A percentile compares a stretch with the other conserved stretches of the same genome.
These are phyloP conservation scores for Psilocybe tampanensis DNA, from an alignment of 768 basidiomycete species.

Conservation along the genomic window DNA sequence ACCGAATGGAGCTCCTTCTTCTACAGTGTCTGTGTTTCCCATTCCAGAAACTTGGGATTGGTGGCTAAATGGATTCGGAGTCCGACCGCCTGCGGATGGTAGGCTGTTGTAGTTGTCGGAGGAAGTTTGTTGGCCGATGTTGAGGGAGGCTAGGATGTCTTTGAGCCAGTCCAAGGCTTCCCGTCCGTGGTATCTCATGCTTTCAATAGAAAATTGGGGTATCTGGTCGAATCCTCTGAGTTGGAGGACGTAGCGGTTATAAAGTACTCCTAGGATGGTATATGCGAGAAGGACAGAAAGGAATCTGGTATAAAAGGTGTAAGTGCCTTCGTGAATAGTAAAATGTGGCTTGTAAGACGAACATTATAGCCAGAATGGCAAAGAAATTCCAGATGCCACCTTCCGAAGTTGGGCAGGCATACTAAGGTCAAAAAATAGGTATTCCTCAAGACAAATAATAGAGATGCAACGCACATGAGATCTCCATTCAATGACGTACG, in stretches of 20 bases:
- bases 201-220: slow-evolving; percentile 61
- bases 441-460: not conserved
- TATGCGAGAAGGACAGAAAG: slow-evolving; percentile 63
- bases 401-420: slow-evolving; percentile 73
- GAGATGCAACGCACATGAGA: slow-evolving; percentile 59
- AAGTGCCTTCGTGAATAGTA: not conserved
- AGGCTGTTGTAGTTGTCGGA: slow-evolving; percentile 15
- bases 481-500: slow-evolving; percentile 83
- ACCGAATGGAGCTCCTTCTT: slow-evolving; percentile 8
- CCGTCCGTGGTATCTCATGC: slow-evolving; percentile 48
- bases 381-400: slow-evolving; percentile 53
- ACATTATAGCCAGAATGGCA: slow-evolving; percentile 61
- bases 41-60: slow-evolving; percentile 32
- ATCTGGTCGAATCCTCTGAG: slow-evolving; percentile 74
- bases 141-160: slow-evolving; percentile 32
- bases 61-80: slow-evolving; percentile 44
- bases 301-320: slow-evolving; percentile 36
- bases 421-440: slow-evolving; percentile 35
- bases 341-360: slow-evolving; percentile 27
- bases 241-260: slow-evolving; percentile 77
- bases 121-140: slow-evolving; percentile 21
- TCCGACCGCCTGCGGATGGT: slow-evolving; percentile 18
- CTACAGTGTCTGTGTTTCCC: slow-evolving; percentile 18
- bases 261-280: slow-evolving; percentile 68
- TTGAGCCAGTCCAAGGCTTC: slow-evolving; percentile 48